A percentile compares a stretch with the other conserved stretches of the same genome.
Evolutionary conservation across 805 yeast genomes (phyloP).

Genomic region (Metschnikowia gelsemii): DNA sequence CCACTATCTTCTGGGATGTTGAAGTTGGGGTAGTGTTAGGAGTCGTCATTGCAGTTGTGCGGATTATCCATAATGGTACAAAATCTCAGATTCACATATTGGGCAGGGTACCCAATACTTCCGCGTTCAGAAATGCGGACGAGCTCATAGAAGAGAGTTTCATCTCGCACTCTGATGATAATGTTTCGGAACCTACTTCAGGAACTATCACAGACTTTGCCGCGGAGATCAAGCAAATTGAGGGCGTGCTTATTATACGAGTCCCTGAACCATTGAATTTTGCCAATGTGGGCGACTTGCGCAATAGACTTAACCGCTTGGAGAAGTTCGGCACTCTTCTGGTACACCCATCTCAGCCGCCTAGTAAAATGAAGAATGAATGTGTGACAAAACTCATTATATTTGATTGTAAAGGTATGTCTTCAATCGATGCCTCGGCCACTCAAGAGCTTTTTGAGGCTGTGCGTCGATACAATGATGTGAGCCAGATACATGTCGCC

Average conservation of each 20-base stretch:
- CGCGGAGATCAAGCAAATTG: constrained; percentile 47
- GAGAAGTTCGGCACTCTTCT: constrained; percentile 75
- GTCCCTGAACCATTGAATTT: constrained; percentile 88
- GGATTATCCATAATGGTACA: constrained; percentile 41
- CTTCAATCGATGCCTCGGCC: constrained; percentile 75
- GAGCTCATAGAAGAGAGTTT: constrained; percentile 46
- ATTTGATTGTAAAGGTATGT: constrained; percentile 81
- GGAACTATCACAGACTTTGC: constrained; percentile 17
- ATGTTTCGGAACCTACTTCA: constrained; percentile 16
- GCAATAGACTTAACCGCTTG: constrained; percentile 61
- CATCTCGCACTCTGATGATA: constrained; percentile 27
- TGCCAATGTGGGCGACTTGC: constrained; percentile 78
- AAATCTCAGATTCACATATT: constrained; percentile 45
- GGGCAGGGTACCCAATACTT: constrained; percentile 45
- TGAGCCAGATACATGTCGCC: constrained; percentile 53
- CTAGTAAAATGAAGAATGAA: constrained; percentile 42
- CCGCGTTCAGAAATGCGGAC: constrained; percentile 70
- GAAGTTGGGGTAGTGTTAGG: constrained; percentile 41
- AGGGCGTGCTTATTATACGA: constrained; percentile 74
- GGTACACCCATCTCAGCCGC: constrained; percentile 74
- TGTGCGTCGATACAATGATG: constrained; percentile 50
- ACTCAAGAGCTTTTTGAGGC: constrained; percentile 67
- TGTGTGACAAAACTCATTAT: constrained; percentile 52
- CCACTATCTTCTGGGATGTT: constrained; percentile 38
- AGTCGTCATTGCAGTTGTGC: constrained; percentile 32